Percentiles rank a stretch among this genome's conserved stretches.
Conservation (phyloP, 1,139 yeast genomes). For the Blastobotrys persicus region DNA sequence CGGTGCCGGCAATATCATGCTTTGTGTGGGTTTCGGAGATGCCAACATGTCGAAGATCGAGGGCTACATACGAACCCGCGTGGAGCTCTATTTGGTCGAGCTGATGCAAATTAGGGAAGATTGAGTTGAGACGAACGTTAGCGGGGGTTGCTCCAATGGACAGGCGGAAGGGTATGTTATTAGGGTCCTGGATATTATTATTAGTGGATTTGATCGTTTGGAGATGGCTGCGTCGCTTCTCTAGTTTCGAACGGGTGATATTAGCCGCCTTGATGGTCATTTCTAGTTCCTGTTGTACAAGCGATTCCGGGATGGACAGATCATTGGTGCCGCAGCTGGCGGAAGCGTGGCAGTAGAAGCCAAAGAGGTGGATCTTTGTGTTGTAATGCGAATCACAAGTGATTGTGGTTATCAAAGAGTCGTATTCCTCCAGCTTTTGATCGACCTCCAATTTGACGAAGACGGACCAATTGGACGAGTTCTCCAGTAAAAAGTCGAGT, state of each 20-base stretch:
- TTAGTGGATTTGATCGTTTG: conserved; percentile 14
- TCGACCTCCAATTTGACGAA: conserved; percentile 32
- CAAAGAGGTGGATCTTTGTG: conserved; percentile 47
- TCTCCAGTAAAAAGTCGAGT: conserved; percentile 44
- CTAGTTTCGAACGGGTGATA: conserved; percentile 21
- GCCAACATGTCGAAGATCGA: conserved; percentile 65
- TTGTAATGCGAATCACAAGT: conserved; percentile 33
- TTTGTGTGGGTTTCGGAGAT: conserved; percentile 51
- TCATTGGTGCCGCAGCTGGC: conserved; percentile 57
- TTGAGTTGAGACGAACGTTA: conserved; percentile 28
- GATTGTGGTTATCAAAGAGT: conserved; percentile 37
- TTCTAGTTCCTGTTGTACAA: conserved; percentile 51
- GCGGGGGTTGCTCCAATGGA: conserved; percentile 83
- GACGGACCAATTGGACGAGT: conserved; percentile 27
- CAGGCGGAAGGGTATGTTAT: conserved; percentile 14
- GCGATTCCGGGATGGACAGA: conserved; percentile 46
- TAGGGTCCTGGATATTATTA: conserved; percentile 14
- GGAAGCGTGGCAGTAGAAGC: conserved; percentile 77
- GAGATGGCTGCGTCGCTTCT: conserved; percentile 28
- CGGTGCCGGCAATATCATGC: conserved; percentile 51
- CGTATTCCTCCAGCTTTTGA: conserved; percentile 23
- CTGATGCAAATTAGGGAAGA: conserved; percentile 15
- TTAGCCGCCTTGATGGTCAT: conserved; percentile 54
- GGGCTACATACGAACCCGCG: conserved; percentile 71
- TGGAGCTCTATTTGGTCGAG: conserved; percentile 60